These are phyloP conservation scores for Nicotiana attenuata DNA, from an alignment of 257 asterid species.

Conservation along the genomic window DNA sequence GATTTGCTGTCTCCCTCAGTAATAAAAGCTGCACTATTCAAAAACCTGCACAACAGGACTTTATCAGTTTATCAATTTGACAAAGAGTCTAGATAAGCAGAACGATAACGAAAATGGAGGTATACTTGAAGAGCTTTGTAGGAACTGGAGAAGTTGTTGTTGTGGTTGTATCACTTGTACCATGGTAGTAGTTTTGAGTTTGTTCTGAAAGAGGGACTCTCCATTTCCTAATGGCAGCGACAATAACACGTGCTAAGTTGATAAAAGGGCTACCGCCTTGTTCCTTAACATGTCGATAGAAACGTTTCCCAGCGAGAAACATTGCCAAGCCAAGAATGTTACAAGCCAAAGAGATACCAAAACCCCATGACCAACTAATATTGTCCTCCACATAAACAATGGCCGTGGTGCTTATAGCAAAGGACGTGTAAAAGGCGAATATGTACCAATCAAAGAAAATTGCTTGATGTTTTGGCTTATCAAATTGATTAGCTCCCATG, in stretches of 20 bases:
- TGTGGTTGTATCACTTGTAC: conserved; percentile 10
- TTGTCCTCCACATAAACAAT: conserved; percentile 33
- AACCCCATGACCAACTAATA: conserved; percentile 34
- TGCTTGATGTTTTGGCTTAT: conserved; percentile 23
- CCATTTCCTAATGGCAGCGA: conserved; percentile 46
- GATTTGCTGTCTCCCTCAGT: conserved; percentile 27
- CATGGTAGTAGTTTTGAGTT: conserved; percentile 41
- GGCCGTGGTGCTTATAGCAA: conserved; percentile 19
- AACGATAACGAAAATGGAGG: conserved; percentile 20
- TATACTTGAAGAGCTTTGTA: conserved; percentile 22
- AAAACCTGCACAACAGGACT: conserved; percentile 31
- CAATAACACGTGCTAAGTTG: conserved; percentile 42
- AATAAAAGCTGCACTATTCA: conserved; percentile 58
- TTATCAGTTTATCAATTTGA: background rate
- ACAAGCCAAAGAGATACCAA: conserved; percentile 16
- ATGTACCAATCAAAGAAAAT: conserved; percentile 32
- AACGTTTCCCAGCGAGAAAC: conserved; percentile 23
- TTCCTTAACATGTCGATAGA: conserved; percentile 32
- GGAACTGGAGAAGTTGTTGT: conserved; percentile 10
- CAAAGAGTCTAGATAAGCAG: background rate
- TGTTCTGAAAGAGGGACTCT: conserved; percentile 27
- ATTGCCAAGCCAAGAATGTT: conserved; percentile 23
- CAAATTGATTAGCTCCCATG: conserved; percentile 34
- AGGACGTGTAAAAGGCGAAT: conserved; percentile 21
- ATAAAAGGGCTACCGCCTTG: conserved; percentile 53